These are phyloP conservation scores for Vitis amurensis DNA, from an alignment of 164 flowering plant species.

Conservation along the genomic window DNA sequence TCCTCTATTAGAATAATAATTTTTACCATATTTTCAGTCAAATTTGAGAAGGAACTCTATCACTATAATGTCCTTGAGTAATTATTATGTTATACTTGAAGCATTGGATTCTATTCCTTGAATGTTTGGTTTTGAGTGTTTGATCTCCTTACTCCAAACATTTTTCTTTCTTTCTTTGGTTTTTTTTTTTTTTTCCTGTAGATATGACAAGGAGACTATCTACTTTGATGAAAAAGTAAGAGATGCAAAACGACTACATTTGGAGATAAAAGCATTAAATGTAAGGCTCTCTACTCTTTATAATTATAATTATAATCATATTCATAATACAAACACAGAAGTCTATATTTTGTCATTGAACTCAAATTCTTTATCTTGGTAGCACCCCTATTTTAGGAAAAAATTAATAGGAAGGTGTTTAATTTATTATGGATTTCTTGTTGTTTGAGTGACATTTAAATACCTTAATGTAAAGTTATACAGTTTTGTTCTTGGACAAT, in stretches of 20 bases:
- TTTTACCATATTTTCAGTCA: too few species aligned
- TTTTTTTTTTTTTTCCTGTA: conserved; percentile 4
- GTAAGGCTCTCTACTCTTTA: conserved; percentile 27
- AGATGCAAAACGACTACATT: conserved; percentile 42
- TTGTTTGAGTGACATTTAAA: too few species aligned
- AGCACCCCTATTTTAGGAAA: too few species aligned
- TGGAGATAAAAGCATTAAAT: conserved; percentile 51
- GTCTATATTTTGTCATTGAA: neutral
- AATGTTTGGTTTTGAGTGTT: neutral
- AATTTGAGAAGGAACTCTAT: too few species aligned
- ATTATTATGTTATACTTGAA: too few species aligned
- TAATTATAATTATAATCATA: neutral
- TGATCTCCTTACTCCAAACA: neutral
- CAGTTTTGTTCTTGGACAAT: too few species aligned
- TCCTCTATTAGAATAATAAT: too few species aligned
- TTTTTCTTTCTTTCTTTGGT: neutral
- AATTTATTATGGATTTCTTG: too few species aligned
- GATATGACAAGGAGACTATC: conserved; percentile 57
- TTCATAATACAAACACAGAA: neutral
- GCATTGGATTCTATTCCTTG: neutral
- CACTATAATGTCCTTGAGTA: too few species aligned
- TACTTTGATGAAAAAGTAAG: conserved; percentile 72
- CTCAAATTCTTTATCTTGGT: too few species aligned
- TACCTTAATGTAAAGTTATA: too few species aligned
- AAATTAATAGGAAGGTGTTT: too few species aligned